These are phyloP conservation scores for Larix sibirica DNA, from an alignment of 83 land plant species.

Conservation along the genomic window DNA sequence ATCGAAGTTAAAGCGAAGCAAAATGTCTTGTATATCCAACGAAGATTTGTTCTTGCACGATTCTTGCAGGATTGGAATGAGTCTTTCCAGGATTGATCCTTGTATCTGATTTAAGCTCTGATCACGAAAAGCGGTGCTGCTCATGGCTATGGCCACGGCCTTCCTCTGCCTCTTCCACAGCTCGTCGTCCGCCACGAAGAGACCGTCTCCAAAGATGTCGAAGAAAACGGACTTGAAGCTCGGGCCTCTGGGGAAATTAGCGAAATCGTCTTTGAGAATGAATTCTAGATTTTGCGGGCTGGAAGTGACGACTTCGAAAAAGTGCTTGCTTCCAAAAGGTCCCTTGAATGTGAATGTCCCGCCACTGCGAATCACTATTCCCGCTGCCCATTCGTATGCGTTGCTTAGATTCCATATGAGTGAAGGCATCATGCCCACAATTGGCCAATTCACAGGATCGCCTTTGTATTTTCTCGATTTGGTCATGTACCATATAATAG, in stretches of 20 bases:
- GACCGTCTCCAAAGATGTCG: conserved; percentile 29
- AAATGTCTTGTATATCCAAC: conserved; percentile 28
- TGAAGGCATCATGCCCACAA: conserved; percentile 10
- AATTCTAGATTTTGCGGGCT: conserved; percentile 27
- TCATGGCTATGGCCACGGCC: conserved; percentile 28
- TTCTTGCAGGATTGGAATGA: conserved; percentile 19
- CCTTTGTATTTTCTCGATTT: neutral
- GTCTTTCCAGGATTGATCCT: neutral
- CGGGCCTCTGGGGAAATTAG: conserved; percentile 30
- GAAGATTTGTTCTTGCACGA: neutral
- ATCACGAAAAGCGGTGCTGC: conserved; percentile 23
- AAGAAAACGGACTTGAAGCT: neutral
- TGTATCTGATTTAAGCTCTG: neutral
- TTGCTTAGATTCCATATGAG: neutral
- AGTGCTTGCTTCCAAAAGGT: neutral
- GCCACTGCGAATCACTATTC: neutral
- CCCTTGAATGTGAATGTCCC: conserved; percentile 4
- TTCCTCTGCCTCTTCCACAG: conserved; percentile 34
- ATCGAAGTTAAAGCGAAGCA: conserved; percentile 29
- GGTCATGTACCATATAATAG: too few relatives aligned
- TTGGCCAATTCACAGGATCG: neutral
- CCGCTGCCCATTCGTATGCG: neutral
- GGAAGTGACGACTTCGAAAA: conserved; percentile 11
- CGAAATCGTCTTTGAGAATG: conserved; percentile 26
- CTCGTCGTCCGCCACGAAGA: conserved; percentile 36